These are phyloP conservation scores for Ceratobasidium sp. DNA, from an alignment of 1,284 basidiomycete species.

Conservation along the genomic window DNA sequence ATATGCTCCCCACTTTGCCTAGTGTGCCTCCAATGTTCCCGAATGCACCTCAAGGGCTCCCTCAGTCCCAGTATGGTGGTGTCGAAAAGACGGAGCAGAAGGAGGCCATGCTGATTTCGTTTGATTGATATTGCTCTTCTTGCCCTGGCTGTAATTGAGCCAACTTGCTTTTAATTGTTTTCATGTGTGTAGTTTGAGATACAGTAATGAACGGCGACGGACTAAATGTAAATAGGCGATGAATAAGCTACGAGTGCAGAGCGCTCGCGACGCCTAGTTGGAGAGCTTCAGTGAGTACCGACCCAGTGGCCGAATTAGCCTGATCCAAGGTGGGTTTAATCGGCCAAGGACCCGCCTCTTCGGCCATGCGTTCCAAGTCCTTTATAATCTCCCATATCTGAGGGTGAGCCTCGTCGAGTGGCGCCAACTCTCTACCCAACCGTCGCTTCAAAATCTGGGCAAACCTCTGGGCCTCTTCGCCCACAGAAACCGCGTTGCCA, in stretches of 20 bases:
- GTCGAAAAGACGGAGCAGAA: constrained; percentile 72
- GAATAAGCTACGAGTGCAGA: neutral
- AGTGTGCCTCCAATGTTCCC: constrained; percentile 69
- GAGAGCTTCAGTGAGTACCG: too few relatives aligned
- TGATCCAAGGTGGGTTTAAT: constrained; percentile 2
- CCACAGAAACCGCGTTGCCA: constrained; percentile 37
- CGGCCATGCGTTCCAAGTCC: constrained; percentile 36
- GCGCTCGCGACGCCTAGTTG: neutral
- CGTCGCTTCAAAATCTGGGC: constrained; percentile 45
- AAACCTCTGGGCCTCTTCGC: constrained; percentile 42
- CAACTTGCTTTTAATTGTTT: neutral
- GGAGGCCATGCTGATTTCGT: constrained; percentile 77
- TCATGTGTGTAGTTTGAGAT: constrained; percentile 21
- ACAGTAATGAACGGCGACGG: constrained; percentile 16
- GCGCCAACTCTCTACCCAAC: constrained; percentile 48
- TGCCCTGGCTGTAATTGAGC: neutral
- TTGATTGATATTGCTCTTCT: constrained; percentile 35
- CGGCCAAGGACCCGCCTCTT: constrained; percentile 39
- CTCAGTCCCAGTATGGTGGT: constrained; percentile 52
- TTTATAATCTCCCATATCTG: constrained; percentile 43
- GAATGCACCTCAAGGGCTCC: constrained; percentile 57
- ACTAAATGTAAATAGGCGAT: constrained; percentile 11
- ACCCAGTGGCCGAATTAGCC: neutral
- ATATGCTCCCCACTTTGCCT: constrained; percentile 65
- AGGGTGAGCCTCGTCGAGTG: constrained; percentile 47